Evolutionary conservation across 2,329 filamentous ascomycete species (phyloP), one percentile per base, ranked within the genome.

Genomic region (Trichoderma cornu-damae): DNA sequence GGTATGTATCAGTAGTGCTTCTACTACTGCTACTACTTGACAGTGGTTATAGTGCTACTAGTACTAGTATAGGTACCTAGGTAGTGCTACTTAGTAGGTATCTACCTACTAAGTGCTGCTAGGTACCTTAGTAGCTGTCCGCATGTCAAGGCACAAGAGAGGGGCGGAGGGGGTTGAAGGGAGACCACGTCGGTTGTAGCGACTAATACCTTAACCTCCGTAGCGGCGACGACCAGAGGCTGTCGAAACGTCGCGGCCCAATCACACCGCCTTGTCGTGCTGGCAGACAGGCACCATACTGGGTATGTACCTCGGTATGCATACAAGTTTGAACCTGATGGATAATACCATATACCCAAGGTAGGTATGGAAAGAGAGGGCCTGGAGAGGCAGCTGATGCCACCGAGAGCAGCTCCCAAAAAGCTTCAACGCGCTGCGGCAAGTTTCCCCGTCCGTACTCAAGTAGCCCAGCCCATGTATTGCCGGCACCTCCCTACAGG

Each of bases 281-380:
- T 55, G n/a, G 52, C 40, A 47, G 40, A 55, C 52, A 55, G 30
- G 52, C 32, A 22, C 42, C 42, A 47, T n/a, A n/a, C n/a, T n/a
- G n/a, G n/a, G n/a, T n/a, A n/a, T n/a, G n/a, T n/a, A n/a, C n/a
- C n/a, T n/a, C n/a, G n/a, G n/a, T 42, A 22, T 55, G 52, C 52
- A 47, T 55, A 55, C n/a, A n/a, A n/a, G n/a, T n/a, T n/a, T n/a
- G n/a, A 37, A 47, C 52, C 42, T 38, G 32, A 47, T 47, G 16
- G 52, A 38, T n/a, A n/a, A n/a, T n/a, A n/a, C n/a, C n/a, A n/a
- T n/a, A n/a, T n/a, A n/a, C n/a, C n/a, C n/a, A n/a, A n/a, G n/a
- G n/a, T n/a, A n/a, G n/a, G n/a, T n/a, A n/a, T n/a, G 52, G 47
- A 37, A 38, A n/a, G 26, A 3, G 35, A 30, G 52, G 42, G 40